phyloP scores from a whole-genome alignment of 805 yeast genomes.

The Candida arabinofermentans region DNA sequence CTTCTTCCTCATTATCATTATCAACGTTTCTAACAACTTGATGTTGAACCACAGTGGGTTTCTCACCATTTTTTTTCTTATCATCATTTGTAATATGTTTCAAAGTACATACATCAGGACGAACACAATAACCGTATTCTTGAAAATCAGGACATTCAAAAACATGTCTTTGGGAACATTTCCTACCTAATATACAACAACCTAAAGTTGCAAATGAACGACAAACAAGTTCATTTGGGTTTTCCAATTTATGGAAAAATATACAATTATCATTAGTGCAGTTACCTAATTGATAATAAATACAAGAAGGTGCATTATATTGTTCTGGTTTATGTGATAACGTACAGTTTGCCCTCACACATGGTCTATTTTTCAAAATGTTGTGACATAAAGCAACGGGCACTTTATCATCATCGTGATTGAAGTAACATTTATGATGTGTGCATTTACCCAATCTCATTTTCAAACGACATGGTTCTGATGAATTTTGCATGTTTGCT shows the following conservation, averaged over 20 bases:
- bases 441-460: not conserved
- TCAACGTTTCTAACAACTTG: conserved; percentile 25
- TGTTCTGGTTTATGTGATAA: conserved; percentile 56
- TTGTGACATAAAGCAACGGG: conserved; percentile 34
- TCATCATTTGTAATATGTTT: conserved; percentile 34
- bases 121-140: conserved; percentile 54
- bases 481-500: not conserved
- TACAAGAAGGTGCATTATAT: conserved; percentile 59
- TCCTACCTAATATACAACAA: conserved; percentile 58
- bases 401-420: not conserved
- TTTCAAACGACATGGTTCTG: not conserved
- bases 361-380: conserved; percentile 33
- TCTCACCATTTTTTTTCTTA: not conserved
- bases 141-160: conserved; percentile 71
- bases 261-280: conserved; percentile 49
- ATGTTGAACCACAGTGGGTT: conserved; percentile 5
- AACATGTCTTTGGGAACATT: conserved; percentile 54
- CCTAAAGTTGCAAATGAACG: conserved; percentile 66
- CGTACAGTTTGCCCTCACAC: conserved; percentile 46
- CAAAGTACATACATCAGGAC: conserved; percentile 49
- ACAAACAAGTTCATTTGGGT: conserved; percentile 41
- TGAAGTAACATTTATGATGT: not conserved
- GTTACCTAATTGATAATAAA: conserved; percentile 41
- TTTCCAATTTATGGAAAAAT: conserved; percentile 46
- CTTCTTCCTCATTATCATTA: too few relatives aligned